Conservation (phyloP, 139 green algal genomes). For the Microglena sp. region DNA sequence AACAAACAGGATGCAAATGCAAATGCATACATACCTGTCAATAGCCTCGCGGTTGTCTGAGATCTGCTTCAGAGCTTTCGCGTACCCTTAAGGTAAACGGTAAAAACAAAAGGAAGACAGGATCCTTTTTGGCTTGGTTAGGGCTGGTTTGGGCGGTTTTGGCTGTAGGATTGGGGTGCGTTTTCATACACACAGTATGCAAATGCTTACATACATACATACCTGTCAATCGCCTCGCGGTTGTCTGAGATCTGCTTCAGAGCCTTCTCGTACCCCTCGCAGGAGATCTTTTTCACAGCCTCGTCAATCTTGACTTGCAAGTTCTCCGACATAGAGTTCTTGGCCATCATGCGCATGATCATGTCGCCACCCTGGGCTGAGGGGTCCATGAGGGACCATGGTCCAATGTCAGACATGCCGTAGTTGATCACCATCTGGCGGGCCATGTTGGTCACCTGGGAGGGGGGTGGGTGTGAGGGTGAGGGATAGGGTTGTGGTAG, state of each 20-base stretch:
- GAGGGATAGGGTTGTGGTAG: too few species aligned
- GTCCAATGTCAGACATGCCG: slow-evolving; percentile 95
- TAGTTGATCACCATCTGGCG: slow-evolving; percentile 98
- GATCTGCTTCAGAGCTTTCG: slow-evolving; percentile 74
- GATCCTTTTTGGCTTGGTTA: too few species aligned
- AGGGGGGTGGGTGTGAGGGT: too few species aligned
- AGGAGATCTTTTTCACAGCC: slow-evolving; percentile 63
- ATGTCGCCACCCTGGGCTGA: slow-evolving; percentile 41
- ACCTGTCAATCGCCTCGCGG: slow-evolving; percentile 84
- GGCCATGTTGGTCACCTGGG: slow-evolving; percentile 76
- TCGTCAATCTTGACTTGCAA: slow-evolving; percentile 88
- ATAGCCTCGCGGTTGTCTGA: slow-evolving; percentile 81
- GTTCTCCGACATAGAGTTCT: slow-evolving; percentile 93
- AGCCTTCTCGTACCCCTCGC: slow-evolving; percentile 33
- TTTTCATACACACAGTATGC: too few species aligned
- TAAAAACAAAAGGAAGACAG: too few species aligned
- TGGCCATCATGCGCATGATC: slow-evolving; percentile 60
- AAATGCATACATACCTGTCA: too few species aligned
- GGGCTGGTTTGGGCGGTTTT: too few species aligned
- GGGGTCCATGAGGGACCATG: slow-evolving; percentile 88
- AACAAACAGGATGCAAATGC: too few species aligned
- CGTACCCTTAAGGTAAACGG: too few species aligned
- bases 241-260: slow-evolving; percentile 78
- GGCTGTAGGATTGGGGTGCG: too few species aligned
- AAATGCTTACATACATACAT: too few species aligned